Base-by-base conservation (phyloP, 2,329 filamentous ascomycete genomes). In the Talaromyces sp. region DNA sequence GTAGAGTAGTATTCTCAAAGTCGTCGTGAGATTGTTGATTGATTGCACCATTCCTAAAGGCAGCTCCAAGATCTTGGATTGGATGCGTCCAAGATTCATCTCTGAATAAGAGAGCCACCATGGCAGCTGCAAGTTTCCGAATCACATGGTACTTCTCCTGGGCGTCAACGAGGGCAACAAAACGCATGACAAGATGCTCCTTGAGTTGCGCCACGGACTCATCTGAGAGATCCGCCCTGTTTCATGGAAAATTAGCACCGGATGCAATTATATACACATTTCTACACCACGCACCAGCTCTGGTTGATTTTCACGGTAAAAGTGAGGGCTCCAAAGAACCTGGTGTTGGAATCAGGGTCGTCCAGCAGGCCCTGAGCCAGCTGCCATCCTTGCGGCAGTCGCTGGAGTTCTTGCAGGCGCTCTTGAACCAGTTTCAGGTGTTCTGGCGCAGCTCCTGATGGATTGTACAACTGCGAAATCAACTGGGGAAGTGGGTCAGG, bases 291-390 rank as follows among this genome's bases (percentile, higher is more conserved):
- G 65, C 78, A 90, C 89, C 88, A 91, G 72, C 95, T 91, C n/a
- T 88, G 89, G 73, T 98, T 97, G 62, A 98, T 85, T 78, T 98
- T 99, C 68, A 98, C 87, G 57, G 92, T 96, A 67, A 97, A 89
- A 0, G 94, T 98, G 63, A 97, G 82, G 33, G 93, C 94, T 14
- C 92, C 95, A 72, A 96, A 96, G 77, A 98, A 98, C 66, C 90
- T 89, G 67, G 95, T 86, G 69, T 93, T 89, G 64, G 89, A 85
- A 67, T 91, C 87, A 27, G 84, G 79, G 64, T 86, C 87, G 57
- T 80, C 80, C 10, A 97, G 80, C 14, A 98, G 81, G 57, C 86
- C 85, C 70, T 94, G 88, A 23, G 92, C 92, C 53, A 97, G 83
- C 61, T 89, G 83, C 95, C 95, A 99, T 60, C 92, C 94, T 69